phyloP scores from a whole-genome alignment of 192 early-diverging fungal genomes.

The Podochytrium sp. region DNA sequence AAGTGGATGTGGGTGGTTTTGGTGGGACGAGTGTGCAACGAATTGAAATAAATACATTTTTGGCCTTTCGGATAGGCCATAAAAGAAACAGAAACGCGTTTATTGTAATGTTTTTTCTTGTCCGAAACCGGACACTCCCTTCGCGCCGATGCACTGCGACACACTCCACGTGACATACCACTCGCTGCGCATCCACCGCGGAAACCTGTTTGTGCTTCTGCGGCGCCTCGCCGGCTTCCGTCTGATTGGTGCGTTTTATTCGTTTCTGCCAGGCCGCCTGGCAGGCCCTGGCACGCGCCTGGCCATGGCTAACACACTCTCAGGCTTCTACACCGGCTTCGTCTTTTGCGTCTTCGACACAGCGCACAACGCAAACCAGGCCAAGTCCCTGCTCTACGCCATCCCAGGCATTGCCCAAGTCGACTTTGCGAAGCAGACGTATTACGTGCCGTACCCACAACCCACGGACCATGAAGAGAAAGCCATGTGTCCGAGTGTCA shows the following conservation, averaged over 20 bases:
- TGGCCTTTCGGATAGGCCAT: too few relatives aligned
- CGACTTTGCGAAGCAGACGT: constrained; percentile 4
- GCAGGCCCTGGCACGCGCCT: too few relatives aligned
- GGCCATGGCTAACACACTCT: background rate
- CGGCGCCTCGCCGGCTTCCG: constrained; percentile 17
- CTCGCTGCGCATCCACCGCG: constrained; percentile 23
- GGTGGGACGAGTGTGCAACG: too few relatives aligned
- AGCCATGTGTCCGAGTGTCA: background rate
- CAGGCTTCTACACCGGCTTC: constrained; percentile 24
- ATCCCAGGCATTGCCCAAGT: constrained; percentile 11
- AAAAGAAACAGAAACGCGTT: too few relatives aligned
- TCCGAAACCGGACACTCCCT: background rate
- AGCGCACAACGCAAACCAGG: background rate
- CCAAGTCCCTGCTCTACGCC: background rate
- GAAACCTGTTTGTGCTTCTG: constrained; percentile 15
- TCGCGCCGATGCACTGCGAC: background rate
- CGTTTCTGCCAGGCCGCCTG: too few relatives aligned
- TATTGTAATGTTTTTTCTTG: too few relatives aligned
- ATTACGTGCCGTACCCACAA: constrained; percentile 24
- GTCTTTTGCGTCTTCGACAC: constrained; percentile 20
- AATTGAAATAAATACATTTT: too few relatives aligned
- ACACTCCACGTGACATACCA: constrained; percentile 18
- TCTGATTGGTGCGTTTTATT: constrained; percentile 16
- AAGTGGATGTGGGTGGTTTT: background rate
- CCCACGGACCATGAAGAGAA: background rate